These are phyloP conservation scores for Cutaneotrichosporon curvatum DNA, from an alignment of 1,284 basidiomycete species.

Conservation along the genomic window DNA sequence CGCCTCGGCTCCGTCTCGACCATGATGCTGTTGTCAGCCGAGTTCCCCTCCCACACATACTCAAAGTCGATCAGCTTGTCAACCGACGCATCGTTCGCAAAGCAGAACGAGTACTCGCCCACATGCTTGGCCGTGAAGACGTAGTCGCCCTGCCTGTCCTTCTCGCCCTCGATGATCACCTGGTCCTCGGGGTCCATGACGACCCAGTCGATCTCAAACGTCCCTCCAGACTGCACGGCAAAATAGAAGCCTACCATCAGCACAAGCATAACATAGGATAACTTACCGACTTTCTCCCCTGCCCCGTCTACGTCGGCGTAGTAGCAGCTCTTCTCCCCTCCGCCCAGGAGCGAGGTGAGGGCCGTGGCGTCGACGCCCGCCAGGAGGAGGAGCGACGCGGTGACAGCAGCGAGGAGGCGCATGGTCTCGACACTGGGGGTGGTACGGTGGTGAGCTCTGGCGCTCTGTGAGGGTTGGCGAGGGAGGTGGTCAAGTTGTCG, in stretches of 20 bases:
- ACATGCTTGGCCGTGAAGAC: constrained; percentile 85
- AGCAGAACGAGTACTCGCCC: constrained; percentile 98
- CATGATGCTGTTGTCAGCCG: constrained; percentile 58
- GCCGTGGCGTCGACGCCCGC: constrained; percentile 53
- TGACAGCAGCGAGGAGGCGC: constrained; percentile 7
- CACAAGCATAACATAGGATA: neutral
- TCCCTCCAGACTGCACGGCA: constrained; percentile 87
- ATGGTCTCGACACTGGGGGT: neutral
- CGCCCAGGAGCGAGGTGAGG: constrained; percentile 74
- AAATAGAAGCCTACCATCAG: constrained; percentile 49
- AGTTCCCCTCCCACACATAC: constrained; percentile 24
- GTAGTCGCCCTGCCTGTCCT: constrained; percentile 92
- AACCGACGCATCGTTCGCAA: constrained; percentile 90
- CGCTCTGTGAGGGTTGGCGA: neutral
- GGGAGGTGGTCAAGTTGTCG: neutral
- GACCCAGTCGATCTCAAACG: constrained; percentile 93
- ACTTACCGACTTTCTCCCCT: constrained; percentile 45
- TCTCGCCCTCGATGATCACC: constrained; percentile 73
- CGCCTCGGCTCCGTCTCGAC: constrained; percentile 88
- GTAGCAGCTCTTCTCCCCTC: constrained; percentile 87
- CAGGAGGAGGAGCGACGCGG: constrained; percentile 14
- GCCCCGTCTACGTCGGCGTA: constrained; percentile 82
- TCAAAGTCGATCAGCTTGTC: constrained; percentile 93
- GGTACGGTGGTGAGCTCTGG: neutral
- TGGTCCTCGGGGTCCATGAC: constrained; percentile 84